Conservation (phyloP, 768 basidiomycete genomes). For the Termitomyces bulborhizus region DNA sequence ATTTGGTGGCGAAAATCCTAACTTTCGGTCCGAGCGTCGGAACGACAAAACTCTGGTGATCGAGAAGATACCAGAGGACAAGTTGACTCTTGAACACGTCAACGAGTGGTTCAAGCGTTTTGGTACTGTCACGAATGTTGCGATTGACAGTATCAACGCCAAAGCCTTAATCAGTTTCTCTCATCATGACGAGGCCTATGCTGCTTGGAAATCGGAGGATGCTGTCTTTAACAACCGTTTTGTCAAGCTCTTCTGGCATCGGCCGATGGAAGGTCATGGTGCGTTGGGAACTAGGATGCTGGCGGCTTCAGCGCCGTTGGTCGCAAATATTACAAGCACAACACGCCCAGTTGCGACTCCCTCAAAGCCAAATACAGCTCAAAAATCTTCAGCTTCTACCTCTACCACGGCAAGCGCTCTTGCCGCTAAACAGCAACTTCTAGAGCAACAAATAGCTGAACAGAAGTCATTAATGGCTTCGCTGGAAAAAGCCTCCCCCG, state of each 20-base stretch:
- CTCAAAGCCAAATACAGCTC: conserved; percentile 19
- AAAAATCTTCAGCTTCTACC: conserved; percentile 30
- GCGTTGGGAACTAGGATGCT: conserved; percentile 70
- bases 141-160: conserved; percentile 64
- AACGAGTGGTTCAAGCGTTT: conserved; percentile 90
- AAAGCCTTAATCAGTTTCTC: conserved; percentile 89
- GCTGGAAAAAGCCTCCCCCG: conserved; percentile 51
- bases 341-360: conserved; percentile 16
- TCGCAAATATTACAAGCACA: conserved; percentile 53
- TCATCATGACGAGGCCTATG: conserved; percentile 75
- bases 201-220: conserved; percentile 89
- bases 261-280: conserved; percentile 89
- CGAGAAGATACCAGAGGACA: conserved; percentile 88
- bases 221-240: conserved; percentile 94
- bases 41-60: conserved; percentile 84
- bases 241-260: conserved; percentile 94
- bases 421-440: conserved; percentile 66
- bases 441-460: conserved; percentile 81
- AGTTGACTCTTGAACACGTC: conserved; percentile 70
- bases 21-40: conserved; percentile 60
- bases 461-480: conserved; percentile 82
- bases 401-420: conserved; percentile 35
- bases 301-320: conserved; percentile 72
- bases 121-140: conserved; percentile 88
- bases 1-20: conserved; percentile 61